These are phyloP conservation scores for Halophytophthora batemanensis DNA, from an alignment of 352 stramenopile genomes.

Conservation along the genomic window DNA sequence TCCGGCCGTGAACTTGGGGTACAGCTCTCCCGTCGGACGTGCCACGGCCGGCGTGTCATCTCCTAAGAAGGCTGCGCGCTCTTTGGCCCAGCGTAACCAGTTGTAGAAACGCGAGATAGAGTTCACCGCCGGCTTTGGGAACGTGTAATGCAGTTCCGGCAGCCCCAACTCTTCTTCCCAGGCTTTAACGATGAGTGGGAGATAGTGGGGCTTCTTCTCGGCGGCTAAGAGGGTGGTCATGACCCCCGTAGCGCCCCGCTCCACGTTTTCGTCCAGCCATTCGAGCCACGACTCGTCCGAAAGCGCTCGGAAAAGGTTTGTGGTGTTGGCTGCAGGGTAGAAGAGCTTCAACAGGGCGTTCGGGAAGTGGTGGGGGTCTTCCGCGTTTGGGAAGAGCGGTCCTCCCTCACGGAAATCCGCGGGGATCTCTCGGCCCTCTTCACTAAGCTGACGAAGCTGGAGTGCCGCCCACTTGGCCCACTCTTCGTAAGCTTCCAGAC, in stretches of 20 bases:
- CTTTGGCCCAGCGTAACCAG: conserved; percentile 82
- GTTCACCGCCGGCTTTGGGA: conserved; percentile 60
- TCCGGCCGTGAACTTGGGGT: conserved; percentile 60
- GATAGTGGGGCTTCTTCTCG: conserved; percentile 48
- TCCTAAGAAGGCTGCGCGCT: conserved; percentile 63
- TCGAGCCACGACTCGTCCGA: conserved; percentile 50
- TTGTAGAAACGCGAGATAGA: conserved; percentile 68
- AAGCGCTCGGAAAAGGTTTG: conserved; percentile 60
- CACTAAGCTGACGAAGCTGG: conserved; percentile 33
- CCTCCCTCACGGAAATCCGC: conserved; percentile 60
- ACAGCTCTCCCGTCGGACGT: conserved; percentile 44
- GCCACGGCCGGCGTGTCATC: conserved; percentile 40
- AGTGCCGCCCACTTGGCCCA: conserved; percentile 66
- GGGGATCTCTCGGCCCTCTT: conserved; percentile 35
- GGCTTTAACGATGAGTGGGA: conserved; percentile 45
- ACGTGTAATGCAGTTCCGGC: conserved; percentile 58
- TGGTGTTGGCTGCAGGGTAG: conserved; percentile 39
- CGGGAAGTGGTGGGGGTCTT: conserved; percentile 54
- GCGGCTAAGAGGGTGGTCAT: conserved; percentile 35
- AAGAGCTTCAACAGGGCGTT: conserved; percentile 67
- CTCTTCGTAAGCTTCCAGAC: conserved; percentile 56
- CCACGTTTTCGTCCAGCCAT: conserved; percentile 59
- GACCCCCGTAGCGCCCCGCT: conserved; percentile 19
- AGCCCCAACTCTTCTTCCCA: conserved; percentile 63
- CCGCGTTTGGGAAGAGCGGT: conserved; percentile 49